Conservation (phyloP, 2,329 filamentous ascomycete species). For the Calonectria crousiana region DNA sequence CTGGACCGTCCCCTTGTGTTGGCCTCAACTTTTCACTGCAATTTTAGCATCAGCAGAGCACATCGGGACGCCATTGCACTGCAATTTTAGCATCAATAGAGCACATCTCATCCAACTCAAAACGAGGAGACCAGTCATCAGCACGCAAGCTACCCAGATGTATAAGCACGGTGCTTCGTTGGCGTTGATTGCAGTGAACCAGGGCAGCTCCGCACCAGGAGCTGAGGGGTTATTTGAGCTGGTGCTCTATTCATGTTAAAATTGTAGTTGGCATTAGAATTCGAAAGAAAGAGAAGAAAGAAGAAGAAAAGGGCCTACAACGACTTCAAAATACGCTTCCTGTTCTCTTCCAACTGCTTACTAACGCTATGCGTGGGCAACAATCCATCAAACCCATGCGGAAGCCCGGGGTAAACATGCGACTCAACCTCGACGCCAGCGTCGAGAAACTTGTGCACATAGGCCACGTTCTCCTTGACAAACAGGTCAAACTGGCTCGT, state of each 20-base stretch:
- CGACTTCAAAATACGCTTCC: background rate
- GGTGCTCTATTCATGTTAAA: no score
- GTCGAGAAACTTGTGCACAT: background rate
- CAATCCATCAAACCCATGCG: background rate
- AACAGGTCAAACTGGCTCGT: conserved; percentile 3
- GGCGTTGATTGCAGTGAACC: no score
- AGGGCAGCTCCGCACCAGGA: no score
- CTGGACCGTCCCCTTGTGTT: no score
- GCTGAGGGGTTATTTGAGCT: no score
- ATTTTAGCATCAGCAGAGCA: background rate
- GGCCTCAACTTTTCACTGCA: background rate
- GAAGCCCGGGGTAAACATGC: background rate
- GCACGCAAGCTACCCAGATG: no score
- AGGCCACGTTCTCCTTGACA: background rate
- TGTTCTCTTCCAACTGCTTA: background rate
- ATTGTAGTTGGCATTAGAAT: no score
- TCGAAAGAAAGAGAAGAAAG: background rate
- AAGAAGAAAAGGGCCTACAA: background rate
- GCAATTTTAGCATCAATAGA: background rate
- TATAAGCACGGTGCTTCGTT: no score
- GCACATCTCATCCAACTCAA: background rate
- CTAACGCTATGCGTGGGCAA: background rate
- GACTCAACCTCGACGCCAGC: background rate
- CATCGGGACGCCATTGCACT: background rate
- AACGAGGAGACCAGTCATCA: no score